Base-by-base conservation (phyloP, 805 yeast species). In the Ogataea minuta region DNA sequence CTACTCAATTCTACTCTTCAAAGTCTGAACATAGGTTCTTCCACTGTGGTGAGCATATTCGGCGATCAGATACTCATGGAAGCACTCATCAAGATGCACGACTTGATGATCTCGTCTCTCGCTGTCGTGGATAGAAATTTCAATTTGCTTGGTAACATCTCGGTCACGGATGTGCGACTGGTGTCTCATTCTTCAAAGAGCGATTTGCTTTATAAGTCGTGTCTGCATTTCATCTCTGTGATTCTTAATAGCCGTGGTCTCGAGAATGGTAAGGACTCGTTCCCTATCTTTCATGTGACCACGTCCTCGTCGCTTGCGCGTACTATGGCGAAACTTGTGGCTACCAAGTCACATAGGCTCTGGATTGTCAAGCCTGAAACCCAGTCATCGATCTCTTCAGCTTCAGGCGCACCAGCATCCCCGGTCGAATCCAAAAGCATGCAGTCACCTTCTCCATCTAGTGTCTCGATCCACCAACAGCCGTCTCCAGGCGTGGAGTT, bases 261-360 rank as follows among this genome's bases (percentile, higher is more conserved):
- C 23, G 95, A 84, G 55, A 90, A 89, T 57, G 96, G 96, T 36
- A 89, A 90, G 63, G 99, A 91, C 67, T 88, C 95, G 28, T 91
- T 84, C 71, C 99, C 99, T 12, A 91, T 93, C 28, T 91, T 91
- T 73, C 95, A 91, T 60, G 96, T 91, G 17, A 82, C 86, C 46
- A 77, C 79, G 45, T 73, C 75, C 28, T 79, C 95, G 8, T 81
- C 93, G 0, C 71, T 93, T 35, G 95, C 88, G 23, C 76, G 96
- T 60, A 88, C 95, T 7, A 75, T 93, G 56, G 98, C 98, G 23
- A 91, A 93, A 61, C 70, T 91, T 51, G 98, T 91, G 10, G 98
- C 99, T 5, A 91, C 99, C 1, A 82, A 83, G 61, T 78, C 96
- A 2, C 99, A 91, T 65, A 75, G 99, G 60, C 66, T 85, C 40